phyloP scores from a whole-genome alignment of 1,139 yeast genomes.

The Lodderomyces margitis region DNA sequence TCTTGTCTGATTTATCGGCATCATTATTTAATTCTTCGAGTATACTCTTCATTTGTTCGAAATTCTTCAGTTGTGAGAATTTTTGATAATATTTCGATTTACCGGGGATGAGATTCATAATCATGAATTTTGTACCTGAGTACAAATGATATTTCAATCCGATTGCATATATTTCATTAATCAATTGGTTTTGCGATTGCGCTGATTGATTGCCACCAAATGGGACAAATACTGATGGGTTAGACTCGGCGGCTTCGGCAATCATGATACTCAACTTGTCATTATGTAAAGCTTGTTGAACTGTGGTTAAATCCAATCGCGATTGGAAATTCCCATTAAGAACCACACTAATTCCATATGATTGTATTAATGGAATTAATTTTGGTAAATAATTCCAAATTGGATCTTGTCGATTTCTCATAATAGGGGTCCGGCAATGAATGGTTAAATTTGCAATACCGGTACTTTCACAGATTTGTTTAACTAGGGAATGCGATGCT shows the following conservation, averaged over 20 bases:
- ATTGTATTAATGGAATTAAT: conserved; percentile 60
- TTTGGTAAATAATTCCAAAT: conserved; percentile 62
- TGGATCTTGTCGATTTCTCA: conserved; percentile 87
- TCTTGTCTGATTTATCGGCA: conserved; percentile 15
- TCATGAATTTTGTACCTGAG: conserved; percentile 77
- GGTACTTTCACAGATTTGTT: conserved; percentile 67
- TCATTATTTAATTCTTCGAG: conserved; percentile 28
- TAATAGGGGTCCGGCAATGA: conserved; percentile 84
- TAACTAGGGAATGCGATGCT: conserved; percentile 62
- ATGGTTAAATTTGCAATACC: conserved; percentile 85
- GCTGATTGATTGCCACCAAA: neutral
- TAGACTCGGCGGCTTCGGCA: conserved; percentile 85
- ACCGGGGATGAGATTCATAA: conserved; percentile 79
- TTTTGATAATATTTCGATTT: conserved; percentile 59
- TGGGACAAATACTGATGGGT: conserved; percentile 69
- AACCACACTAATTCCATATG: conserved; percentile 66
- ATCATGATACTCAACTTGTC: conserved; percentile 81
- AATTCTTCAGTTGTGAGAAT: conserved; percentile 55
- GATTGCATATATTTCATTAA: conserved; percentile 46
- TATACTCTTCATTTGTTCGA: conserved; percentile 46
- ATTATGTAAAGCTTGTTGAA: conserved; percentile 53
- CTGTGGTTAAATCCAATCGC: conserved; percentile 50
- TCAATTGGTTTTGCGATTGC: conserved; percentile 50
- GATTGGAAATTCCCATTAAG: conserved; percentile 76
- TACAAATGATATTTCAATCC: conserved; percentile 56